Evolutionary conservation across 2,329 filamentous ascomycete species (phyloP), one percentile per base, ranked within the genome.

Genomic region (Rosellinia necatrix): DNA sequence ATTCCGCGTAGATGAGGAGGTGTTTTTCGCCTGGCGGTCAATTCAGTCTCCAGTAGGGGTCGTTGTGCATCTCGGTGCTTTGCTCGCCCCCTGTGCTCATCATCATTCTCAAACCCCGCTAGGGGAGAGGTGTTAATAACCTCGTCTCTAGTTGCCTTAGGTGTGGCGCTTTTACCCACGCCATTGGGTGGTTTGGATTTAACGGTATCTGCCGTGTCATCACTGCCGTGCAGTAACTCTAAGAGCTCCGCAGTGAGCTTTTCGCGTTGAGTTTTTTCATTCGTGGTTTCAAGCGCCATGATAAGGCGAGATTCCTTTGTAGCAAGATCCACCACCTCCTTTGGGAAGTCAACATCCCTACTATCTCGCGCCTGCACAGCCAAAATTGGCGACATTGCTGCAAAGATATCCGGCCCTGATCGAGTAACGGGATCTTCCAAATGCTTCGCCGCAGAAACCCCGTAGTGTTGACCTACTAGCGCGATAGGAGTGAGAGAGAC

Each of bases 1-100:
- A 32, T n/a, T 17, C 49, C 37, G 29, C 55, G 55, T 27, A 58
- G 19, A 37, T 58, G 55, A 25, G 55, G 55, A 8, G 44, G 49
- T 7, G 40, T 53, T 68, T 84, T 82, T 64, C 88, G 87, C 80
- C 97, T 93, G 73, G 94, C 91, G 66, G 93, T 91, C 74, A 97
- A 19, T n/a, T 47, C 32, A 30, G 19, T 25, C 22, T 25, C 2
- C 4, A 4, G 6, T 15, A 3, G 6, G 12, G 22, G 3, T 5
- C 17, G 13, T 17, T 34, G 13, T 27, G 22, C n/a, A 13, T 22
- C 22, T 22, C 6, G 15, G 6, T 32, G 6, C 25, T 22, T 17
- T 29, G 3, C 34, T 12, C 4, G 17, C 29, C 13, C 30, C 29
- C 9, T 22, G 9, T 41, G 27, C 25, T 10, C 22, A 10, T 13